Evolutionary conservation across 2,329 filamentous ascomycete genomes (phyloP).

Genomic region (Pleurostoma richardsiae): DNA sequence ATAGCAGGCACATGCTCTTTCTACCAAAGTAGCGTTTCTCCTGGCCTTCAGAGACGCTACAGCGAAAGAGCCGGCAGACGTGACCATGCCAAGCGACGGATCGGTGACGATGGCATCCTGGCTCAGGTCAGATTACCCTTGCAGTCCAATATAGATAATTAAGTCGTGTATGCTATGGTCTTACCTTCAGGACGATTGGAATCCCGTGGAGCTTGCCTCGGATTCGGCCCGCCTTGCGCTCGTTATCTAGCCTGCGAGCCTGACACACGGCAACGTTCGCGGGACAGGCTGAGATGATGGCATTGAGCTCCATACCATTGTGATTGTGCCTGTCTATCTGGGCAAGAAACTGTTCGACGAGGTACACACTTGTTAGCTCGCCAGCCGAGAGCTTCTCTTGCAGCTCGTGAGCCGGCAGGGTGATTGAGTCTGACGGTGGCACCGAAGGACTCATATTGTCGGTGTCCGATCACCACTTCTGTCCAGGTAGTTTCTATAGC

Average conservation of each 20-base stretch:
- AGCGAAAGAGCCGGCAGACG: constrained; percentile 31
- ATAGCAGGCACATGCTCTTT: constrained; percentile 10
- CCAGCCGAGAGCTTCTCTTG: constrained; percentile 5
- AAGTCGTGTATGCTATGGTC: neutral
- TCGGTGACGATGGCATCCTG: constrained; percentile 31
- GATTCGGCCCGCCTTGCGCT: constrained; percentile 24
- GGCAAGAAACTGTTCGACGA: constrained; percentile 11
- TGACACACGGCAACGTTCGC: constrained; percentile 24
- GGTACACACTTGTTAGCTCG: constrained; percentile 11
- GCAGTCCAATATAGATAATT: neutral
- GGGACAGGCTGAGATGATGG: constrained; percentile 30
- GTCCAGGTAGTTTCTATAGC: no score
- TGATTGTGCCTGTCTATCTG: constrained; percentile 17
- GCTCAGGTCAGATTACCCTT: neutral
- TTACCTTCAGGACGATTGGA: constrained; percentile 29
- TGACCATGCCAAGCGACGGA: constrained; percentile 28
- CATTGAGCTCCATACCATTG: constrained; percentile 13
- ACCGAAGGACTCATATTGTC: no score
- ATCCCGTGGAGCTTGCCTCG: constrained; percentile 34
- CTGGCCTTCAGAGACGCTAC: constrained; percentile 28
- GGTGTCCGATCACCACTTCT: no score
- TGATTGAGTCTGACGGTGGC: neutral
- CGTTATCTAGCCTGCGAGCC: constrained; percentile 30
- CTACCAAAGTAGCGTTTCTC: constrained; percentile 27
- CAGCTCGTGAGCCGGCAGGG: constrained; percentile 4